Evolutionary conservation across 768 basidiomycete genomes (phyloP).

Genomic region (Pisolithus tinctorius): DNA sequence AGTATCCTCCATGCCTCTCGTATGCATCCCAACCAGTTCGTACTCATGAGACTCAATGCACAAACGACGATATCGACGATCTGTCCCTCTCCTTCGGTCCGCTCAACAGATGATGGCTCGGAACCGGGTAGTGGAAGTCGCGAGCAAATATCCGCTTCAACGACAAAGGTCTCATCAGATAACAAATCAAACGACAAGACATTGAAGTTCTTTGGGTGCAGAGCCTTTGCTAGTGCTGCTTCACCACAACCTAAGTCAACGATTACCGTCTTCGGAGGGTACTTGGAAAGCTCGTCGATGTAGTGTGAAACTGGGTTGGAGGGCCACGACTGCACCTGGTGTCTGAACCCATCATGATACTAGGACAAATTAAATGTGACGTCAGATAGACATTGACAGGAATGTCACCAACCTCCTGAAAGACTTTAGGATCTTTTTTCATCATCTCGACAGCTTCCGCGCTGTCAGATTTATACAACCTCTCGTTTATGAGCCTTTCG

Average conservation of each 20-base stretch:
- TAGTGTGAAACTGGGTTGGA: slow-evolving; percentile 88
- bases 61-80: slow-evolving; percentile 90
- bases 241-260: slow-evolving; percentile 96
- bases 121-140: slow-evolving; percentile 82
- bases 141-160: slow-evolving; percentile 85
- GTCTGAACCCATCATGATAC: slow-evolving; percentile 92
- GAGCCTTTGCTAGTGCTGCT: slow-evolving; percentile 72
- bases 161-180: slow-evolving; percentile 66
- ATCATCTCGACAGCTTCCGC: slow-evolving; percentile 72
- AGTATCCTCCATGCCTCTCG: slow-evolving; percentile 87
- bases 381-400: slow-evolving; percentile 1
- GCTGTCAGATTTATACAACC: slow-evolving; percentile 83
- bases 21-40: slow-evolving; percentile 90
- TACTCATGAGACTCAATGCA: slow-evolving; percentile 93
- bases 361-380: slow-evolving; percentile 28
- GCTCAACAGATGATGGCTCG: slow-evolving; percentile 35
- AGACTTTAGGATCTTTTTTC: slow-evolving; percentile 73
- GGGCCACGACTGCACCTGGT: slow-evolving; percentile 91
- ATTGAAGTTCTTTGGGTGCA: slow-evolving; percentile 60
- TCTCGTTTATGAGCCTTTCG: slow-evolving; percentile 83
- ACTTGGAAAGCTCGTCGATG: slow-evolving; percentile 54
- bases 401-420: slow-evolving; percentile 60
- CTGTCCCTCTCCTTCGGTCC: slow-evolving; percentile 53
- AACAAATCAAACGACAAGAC: slow-evolving; percentile 80
- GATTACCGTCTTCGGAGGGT: slow-evolving; percentile 64